A percentile compares a stretch with the other conserved stretches of the same genome.
phyloP scores from a whole-genome alignment of 495 filamentous ascomycete genomes.

The Penicillium bovifimosum region DNA sequence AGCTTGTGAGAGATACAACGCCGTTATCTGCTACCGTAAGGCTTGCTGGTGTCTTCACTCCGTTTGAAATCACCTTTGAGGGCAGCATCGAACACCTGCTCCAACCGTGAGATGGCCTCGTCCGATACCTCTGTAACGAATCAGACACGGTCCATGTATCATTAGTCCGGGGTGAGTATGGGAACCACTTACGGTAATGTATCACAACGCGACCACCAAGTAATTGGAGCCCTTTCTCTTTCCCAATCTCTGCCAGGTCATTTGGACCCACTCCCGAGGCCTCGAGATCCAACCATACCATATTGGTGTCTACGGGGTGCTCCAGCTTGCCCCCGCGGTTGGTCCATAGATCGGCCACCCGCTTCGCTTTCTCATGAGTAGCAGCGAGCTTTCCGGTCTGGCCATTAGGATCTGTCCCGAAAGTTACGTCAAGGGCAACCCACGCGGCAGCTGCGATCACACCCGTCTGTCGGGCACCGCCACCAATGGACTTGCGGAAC shows the following conservation, averaged over 20 bases:
- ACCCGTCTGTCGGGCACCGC: conserved; percentile 68
- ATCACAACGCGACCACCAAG: conserved; percentile 37
- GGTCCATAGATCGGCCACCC: conserved; percentile 59
- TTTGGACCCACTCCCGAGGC: conserved; percentile 37
- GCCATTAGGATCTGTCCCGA: conserved; percentile 54
- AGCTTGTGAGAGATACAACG: too few species aligned
- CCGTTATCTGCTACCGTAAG: conserved; percentile 31
- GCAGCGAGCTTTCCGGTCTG: conserved; percentile 57
- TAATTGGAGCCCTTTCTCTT: conserved; percentile 36
- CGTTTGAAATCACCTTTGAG: conserved; percentile 34
- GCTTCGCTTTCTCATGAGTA: conserved; percentile 60
- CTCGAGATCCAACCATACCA: conserved; percentile 85
- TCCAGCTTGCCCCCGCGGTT: conserved; percentile 45
- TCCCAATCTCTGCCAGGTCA: conserved; percentile 36
- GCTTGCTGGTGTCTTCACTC: conserved; percentile 33
- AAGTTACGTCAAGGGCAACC: conserved; percentile 51
- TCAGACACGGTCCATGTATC: conserved; percentile 18
- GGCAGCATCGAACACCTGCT: conserved; percentile 38
- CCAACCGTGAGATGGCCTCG: conserved; percentile 35
- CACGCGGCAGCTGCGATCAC: conserved; percentile 44
- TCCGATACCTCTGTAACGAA: conserved; percentile 41
- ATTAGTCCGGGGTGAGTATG: not conserved
- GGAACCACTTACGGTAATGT: conserved; percentile 41
- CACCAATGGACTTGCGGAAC: conserved; percentile 80
- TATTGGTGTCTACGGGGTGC: conserved; percentile 68